A percentile compares a stretch with the other conserved stretches of the same genome.
Evolutionary conservation across 768 basidiomycete species (phyloP).

Genomic region (Lentinus brumalis): DNA sequence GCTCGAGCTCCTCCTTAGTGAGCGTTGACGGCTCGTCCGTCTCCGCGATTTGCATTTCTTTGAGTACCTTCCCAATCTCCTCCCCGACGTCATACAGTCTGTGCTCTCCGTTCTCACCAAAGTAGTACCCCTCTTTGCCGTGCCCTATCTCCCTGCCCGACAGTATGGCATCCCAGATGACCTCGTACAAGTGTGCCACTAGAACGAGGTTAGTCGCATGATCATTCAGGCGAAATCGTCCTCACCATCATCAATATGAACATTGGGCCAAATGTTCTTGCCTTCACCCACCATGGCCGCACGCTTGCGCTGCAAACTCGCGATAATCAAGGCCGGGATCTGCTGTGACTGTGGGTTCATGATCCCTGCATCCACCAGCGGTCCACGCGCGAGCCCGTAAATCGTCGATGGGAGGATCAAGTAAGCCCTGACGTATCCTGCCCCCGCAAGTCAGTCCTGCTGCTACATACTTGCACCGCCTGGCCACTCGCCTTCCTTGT

Average conservation of each 20-base stretch:
- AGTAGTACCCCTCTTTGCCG: slow-evolving; percentile 36
- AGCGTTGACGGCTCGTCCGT: slow-evolving; percentile 43
- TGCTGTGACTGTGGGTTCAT: slow-evolving; percentile 54
- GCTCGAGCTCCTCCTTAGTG: slow-evolving; percentile 40
- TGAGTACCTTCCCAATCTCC: slow-evolving; percentile 34
- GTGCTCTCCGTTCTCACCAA: slow-evolving; percentile 31
- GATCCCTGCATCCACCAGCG: slow-evolving; percentile 50
- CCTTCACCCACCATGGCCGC: slow-evolving; percentile 60
- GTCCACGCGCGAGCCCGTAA: slow-evolving; percentile 52
- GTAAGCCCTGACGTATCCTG: slow-evolving; percentile 53
- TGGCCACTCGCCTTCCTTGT: slow-evolving; percentile 42
- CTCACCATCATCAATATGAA: slow-evolving; percentile 56
- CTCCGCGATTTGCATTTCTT: slow-evolving; percentile 24
- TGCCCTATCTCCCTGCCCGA: slow-evolving; percentile 23
- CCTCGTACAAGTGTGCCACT: slow-evolving; percentile 44
- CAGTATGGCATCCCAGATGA: slow-evolving; percentile 39
- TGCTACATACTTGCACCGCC: slow-evolving; percentile 5
- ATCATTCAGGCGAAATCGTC: neutral
- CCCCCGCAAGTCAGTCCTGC: neutral
- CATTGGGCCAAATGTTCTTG: slow-evolving; percentile 59
- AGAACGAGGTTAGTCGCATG: neutral
- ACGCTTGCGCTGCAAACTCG: slow-evolving; percentile 45
- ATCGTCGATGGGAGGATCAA: slow-evolving; percentile 58
- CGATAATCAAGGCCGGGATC: slow-evolving; percentile 48
- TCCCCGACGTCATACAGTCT: slow-evolving; percentile 31